A percentile compares a stretch with the other conserved stretches of the same genome.
phyloP scores from a whole-genome alignment of 1,284 basidiomycete species.

The Boletus holoroseus region DNA sequence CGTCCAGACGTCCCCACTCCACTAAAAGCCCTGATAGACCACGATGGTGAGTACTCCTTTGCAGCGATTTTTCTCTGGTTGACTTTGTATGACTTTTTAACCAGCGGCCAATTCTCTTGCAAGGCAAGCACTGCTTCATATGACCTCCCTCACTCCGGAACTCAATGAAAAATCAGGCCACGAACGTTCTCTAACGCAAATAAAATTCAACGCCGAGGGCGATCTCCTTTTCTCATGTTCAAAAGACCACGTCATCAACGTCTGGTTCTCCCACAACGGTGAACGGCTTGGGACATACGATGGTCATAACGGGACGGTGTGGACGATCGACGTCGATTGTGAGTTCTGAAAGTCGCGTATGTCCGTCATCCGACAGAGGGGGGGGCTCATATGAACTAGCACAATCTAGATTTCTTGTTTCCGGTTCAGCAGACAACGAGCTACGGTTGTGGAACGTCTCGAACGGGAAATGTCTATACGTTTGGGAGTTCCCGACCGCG shows the following conservation, averaged over 20 bases:
- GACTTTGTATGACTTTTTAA: slow-evolving; percentile 1
- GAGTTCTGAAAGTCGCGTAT: slow-evolving; percentile 35
- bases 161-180: slow-evolving; percentile 59
- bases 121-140: slow-evolving; percentile 23
- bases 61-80: neutral
- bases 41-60: slow-evolving; percentile 15
- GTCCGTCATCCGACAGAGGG: neutral
- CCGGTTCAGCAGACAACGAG: slow-evolving; percentile 87
- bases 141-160: neutral
- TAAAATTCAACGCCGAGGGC: slow-evolving; percentile 94
- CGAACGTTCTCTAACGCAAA: slow-evolving; percentile 96
- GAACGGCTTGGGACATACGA: slow-evolving; percentile 96
- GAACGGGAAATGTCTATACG: slow-evolving; percentile 86
- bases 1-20: neutral
- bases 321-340: slow-evolving; percentile 97
- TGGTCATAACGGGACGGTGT: slow-evolving; percentile 94
- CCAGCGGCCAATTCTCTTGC: slow-evolving; percentile 31
- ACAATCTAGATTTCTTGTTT: slow-evolving; percentile 80
- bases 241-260: slow-evolving; percentile 94
- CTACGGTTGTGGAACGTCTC: slow-evolving; percentile 89
- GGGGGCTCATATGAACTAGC: slow-evolving; percentile 42
- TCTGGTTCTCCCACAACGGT: slow-evolving; percentile 98
- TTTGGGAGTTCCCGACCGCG: slow-evolving; percentile 97
- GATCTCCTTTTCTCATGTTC: slow-evolving; percentile 95
- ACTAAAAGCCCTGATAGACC: slow-evolving; percentile 1